phyloP scores from a whole-genome alignment of 176 grass and related monocot genomes.

The Zea luxurians region DNA sequence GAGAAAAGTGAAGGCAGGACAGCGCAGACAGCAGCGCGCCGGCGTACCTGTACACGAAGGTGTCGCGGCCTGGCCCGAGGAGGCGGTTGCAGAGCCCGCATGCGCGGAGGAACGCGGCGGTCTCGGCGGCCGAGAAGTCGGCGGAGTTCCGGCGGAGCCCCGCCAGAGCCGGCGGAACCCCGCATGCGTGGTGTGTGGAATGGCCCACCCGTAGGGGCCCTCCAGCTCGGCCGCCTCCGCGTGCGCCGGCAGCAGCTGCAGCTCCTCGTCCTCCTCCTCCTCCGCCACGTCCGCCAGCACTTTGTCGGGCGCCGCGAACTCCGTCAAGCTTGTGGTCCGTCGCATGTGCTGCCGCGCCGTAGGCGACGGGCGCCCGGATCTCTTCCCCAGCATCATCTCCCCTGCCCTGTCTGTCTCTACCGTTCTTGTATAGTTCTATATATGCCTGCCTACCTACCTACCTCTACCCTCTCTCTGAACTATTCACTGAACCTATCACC shows the following conservation, averaged over 20 bases:
- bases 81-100: conserved; percentile 79
- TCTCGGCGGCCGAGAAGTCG: conserved; percentile 49
- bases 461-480: neutral
- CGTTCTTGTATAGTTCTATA: neutral
- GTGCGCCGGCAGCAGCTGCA: conserved; percentile 37
- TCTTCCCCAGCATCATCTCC: conserved; percentile 64
- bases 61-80: conserved; percentile 75
- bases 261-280: conserved; percentile 32
- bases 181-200: no score
- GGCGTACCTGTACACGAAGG: conserved; percentile 77
- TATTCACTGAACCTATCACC: neutral
- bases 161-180: conserved; percentile 22
- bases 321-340: conserved; percentile 68
- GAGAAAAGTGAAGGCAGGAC: neutral
- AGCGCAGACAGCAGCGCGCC: no score
- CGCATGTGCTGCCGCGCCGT: conserved; percentile 38
- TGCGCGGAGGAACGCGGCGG: conserved; percentile 62
- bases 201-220: conserved; percentile 11
- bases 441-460: neutral
- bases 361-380: neutral
- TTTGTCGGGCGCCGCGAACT: conserved; percentile 47
- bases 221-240: neutral
- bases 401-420: neutral
- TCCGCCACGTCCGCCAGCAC: conserved; percentile 36
- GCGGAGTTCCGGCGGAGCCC: conserved; percentile 44